phyloP scores from a whole-genome alignment of 805 yeast species.

The Trichomonascus vanleenenianus region DNA sequence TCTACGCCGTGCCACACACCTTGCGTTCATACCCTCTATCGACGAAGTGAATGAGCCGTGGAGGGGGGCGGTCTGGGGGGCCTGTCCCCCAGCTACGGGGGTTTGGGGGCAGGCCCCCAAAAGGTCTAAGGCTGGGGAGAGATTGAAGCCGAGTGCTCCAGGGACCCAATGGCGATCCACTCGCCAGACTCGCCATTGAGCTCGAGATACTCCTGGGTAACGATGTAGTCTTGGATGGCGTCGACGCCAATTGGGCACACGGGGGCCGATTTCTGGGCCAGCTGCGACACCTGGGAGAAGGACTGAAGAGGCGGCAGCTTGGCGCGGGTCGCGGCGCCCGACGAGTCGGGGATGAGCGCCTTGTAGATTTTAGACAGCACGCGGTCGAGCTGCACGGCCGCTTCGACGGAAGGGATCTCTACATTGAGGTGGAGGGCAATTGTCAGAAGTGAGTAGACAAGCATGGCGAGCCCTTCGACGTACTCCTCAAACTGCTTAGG shows the following conservation, averaged over 20 bases:
- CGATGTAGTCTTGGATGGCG: slow-evolving; percentile 17
- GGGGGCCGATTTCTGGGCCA: background rate
- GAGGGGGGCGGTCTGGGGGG: no score
- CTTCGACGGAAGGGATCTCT: slow-evolving; percentile 15
- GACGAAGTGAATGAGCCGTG: no score
- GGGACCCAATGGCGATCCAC: slow-evolving; percentile 21
- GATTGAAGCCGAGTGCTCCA: background rate
- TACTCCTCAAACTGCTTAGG: slow-evolving; percentile 25
- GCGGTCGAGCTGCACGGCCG: slow-evolving; percentile 20
- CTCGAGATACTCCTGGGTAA: slow-evolving; percentile 28
- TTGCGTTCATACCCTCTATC: background rate
- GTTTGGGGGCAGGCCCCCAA: no score
- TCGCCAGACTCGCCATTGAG: slow-evolving; percentile 29
- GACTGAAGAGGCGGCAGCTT: background rate
- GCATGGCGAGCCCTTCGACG: slow-evolving; percentile 28
- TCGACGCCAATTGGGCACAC: slow-evolving; percentile 2
- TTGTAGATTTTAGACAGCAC: slow-evolving; percentile 13
- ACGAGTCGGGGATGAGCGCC: background rate
- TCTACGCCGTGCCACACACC: background rate
- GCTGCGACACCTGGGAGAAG: background rate
- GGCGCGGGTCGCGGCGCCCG: background rate
- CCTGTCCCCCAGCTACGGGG: no score
- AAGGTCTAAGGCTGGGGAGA: background rate
- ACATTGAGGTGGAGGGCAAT: slow-evolving; percentile 24
- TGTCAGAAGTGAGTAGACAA: slow-evolving; percentile 23